Evolutionary conservation across 768 basidiomycete species (phyloP), one percentile per base, ranked within the genome.

Genomic region (Mycena rebaudengoi): DNA sequence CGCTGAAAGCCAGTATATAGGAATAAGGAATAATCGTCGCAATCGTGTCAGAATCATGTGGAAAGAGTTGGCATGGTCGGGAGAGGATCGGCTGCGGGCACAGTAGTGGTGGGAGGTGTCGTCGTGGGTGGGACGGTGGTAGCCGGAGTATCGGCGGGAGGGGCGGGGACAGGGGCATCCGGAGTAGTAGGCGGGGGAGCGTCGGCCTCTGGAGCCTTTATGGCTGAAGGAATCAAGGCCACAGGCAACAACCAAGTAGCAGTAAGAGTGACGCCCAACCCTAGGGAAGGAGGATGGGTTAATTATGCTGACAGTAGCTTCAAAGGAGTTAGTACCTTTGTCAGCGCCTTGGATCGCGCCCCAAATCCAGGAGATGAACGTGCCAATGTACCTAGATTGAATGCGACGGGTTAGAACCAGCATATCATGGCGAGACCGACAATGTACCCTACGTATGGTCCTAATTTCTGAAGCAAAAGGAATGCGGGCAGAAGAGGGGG

Each of bases 211-310:
- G 52, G 4, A 26, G 37, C 40, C 20, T 56, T 57, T 2, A 66
- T 66, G 20, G 66, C 52, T 25, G 58, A 51, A 16, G 86, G 86
- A 45, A 88, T 80, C 65, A 88, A 75, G n/a, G 83, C 78, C 41
- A 88, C 76, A 10, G 87, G 85, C 20, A 86, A 73, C 21, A 88
- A 66, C 87, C 87, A 88, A 10, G 87, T 85, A 23, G 87, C 87
- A 7, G 84, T 86, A 57, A 88, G 73, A 62, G 83, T 80, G 30
- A 88, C 84, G 12, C 87, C 87, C 53, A 82, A 60, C 75, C 85
- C 85, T 65, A 28, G 6, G 32, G 10, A 44, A 16, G 52, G n/a
- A n/a, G n/a, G n/a, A n/a, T n/a, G n/a, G n/a, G 45, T 60, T 10
- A 49, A 26, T 13, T 44, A 35, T 6, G 18, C 14, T 18, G 23